Evolutionary conservation across 345 rosid species (phyloP).

Genomic region (Acer saccharum): DNA sequence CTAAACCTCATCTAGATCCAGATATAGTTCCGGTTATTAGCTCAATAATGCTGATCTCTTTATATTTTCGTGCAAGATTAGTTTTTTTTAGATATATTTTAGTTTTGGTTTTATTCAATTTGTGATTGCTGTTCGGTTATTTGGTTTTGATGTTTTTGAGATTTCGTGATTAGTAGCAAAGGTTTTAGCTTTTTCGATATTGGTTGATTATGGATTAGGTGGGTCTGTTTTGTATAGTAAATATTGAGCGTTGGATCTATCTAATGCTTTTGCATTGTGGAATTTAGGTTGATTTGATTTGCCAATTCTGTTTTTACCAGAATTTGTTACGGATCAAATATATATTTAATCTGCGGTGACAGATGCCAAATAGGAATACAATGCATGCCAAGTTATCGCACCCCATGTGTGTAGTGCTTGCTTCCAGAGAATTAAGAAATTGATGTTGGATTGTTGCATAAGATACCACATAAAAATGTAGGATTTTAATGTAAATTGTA

Average conservation of each 20-base stretch:
- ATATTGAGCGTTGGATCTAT: slow-evolving; percentile 12
- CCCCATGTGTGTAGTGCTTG: not conserved
- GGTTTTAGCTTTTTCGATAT: slow-evolving; percentile 17
- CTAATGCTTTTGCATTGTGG: not conserved
- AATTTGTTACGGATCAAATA: not conserved
- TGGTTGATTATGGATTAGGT: slow-evolving; percentile 8
- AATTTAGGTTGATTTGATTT: not conserved
- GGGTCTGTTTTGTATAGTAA: not conserved
- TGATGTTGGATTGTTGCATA: not conserved
- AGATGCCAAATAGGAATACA: not conserved
- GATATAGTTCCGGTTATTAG: slow-evolving; percentile 8
- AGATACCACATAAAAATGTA: not conserved
- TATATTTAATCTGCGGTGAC: not conserved
- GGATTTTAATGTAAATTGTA: not conserved
- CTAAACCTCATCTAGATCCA: slow-evolving; percentile 24
- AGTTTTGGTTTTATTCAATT: not conserved
- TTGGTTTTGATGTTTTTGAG: not conserved
- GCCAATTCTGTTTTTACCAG: not conserved
- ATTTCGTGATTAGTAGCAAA: not conserved
- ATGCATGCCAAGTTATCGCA: not conserved
- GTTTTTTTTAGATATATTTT: not conserved
- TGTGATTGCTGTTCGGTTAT: not conserved
- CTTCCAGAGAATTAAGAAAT: not conserved
- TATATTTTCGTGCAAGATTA: not conserved
- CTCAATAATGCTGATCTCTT: slow-evolving; percentile 16